These are phyloP conservation scores for Cubamyces sp. DNA, from an alignment of 768 basidiomycete species.

Conservation along the genomic window DNA sequence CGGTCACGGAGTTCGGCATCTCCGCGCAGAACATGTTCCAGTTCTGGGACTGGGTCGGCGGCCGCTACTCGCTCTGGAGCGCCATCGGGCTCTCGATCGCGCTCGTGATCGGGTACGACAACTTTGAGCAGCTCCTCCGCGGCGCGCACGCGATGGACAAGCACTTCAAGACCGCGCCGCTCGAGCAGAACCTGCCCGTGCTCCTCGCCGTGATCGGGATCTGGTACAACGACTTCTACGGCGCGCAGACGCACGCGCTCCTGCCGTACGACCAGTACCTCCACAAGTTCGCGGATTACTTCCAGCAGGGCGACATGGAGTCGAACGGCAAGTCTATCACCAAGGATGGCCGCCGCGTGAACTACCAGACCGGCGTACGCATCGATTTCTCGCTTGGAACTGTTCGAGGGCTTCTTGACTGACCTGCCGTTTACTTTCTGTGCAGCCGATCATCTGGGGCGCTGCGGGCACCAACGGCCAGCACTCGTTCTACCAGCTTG, in stretches of 20 bases:
- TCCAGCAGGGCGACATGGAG: conserved; percentile 99
- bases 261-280: conserved; percentile 99
- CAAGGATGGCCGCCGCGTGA: conserved; percentile 88
- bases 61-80: conserved; percentile 97
- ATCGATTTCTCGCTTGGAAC: not conserved
- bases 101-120: conserved; percentile 89
- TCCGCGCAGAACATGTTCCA: conserved; percentile 94
- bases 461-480: conserved; percentile 98
- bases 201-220: conserved; percentile 87
- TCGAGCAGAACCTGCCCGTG: conserved; percentile 92
- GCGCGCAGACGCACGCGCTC: conserved; percentile 92
- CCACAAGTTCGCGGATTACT: conserved; percentile 99
- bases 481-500: conserved; percentile 98
- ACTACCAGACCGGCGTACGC: conserved; percentile 95
- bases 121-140: conserved; percentile 86
- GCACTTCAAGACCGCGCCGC: conserved; percentile 88
- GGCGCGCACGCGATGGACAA: conserved; percentile 98
- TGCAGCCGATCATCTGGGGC: conserved; percentile 97
- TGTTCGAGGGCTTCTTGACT: not conserved
- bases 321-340: conserved; percentile 98
- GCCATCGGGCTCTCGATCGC: conserved; percentile 97
- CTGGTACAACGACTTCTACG: conserved; percentile 99
- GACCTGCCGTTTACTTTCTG: too few species aligned
- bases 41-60: conserved; percentile 99
- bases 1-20: conserved; percentile 94